phyloP scores from a whole-genome alignment of 1,284 basidiomycete genomes.

The Taiwanofungus camphoratus region DNA sequence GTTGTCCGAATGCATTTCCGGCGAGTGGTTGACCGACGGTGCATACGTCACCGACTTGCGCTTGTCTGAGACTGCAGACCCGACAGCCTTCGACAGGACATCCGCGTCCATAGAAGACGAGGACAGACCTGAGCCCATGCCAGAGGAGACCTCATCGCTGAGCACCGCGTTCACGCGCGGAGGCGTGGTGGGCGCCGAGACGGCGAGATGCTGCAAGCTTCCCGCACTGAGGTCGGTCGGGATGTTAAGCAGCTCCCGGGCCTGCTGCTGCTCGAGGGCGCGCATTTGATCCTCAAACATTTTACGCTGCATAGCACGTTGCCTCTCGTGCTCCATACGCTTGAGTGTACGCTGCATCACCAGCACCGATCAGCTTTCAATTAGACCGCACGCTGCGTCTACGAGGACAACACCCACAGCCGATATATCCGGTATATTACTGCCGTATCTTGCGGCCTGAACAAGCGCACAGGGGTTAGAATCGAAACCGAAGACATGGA shows the following conservation, averaged over 20 bases:
- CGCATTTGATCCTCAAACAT: conserved; percentile 94
- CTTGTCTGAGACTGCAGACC: conserved; percentile 61
- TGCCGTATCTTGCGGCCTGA: conserved; percentile 75
- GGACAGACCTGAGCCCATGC: conserved; percentile 37
- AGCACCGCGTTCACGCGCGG: conserved; percentile 68
- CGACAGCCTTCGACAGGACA: conserved; percentile 57
- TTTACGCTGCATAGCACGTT: conserved; percentile 79
- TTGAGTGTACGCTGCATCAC: conserved; percentile 74
- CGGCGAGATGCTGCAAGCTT: conserved; percentile 68
- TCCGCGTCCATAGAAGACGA: conserved; percentile 52
- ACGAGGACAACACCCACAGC: conserved; percentile 48
- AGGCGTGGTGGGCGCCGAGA: conserved; percentile 78
- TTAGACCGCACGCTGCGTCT: not conserved
- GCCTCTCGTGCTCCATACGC: conserved; percentile 85
- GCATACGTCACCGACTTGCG: conserved; percentile 84
- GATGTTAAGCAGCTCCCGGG: conserved; percentile 72
- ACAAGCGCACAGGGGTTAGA: conserved; percentile 12
- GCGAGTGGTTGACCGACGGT: conserved; percentile 65
- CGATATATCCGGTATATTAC: conserved; percentile 76
- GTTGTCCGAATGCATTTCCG: conserved; percentile 51
- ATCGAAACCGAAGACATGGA: conserved; percentile 17
- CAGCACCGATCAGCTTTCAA: conserved; percentile 12
- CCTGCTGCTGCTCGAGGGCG: conserved; percentile 86
- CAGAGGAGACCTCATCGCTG: conserved; percentile 36
- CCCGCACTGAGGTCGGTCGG: conserved; percentile 52